phyloP scores from a whole-genome alignment of 257 asterid species.

The Plantago major region DNA sequence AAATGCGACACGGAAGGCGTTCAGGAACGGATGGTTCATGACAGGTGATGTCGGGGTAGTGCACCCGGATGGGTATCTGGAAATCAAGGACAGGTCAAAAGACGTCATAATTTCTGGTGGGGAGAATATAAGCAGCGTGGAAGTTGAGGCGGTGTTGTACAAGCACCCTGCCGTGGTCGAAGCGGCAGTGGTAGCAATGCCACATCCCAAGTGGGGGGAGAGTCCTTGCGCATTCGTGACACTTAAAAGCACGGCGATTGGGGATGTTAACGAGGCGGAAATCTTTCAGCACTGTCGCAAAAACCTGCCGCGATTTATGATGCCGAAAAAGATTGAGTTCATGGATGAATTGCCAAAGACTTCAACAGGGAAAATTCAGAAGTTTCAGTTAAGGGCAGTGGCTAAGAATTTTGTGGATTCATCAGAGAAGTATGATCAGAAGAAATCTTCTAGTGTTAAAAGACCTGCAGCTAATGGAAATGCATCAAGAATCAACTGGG shows the following conservation, averaged over 20 bases:
- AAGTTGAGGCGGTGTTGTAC: constrained; percentile 61
- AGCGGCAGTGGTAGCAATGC: constrained; percentile 95
- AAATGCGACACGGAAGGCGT: constrained; percentile 42
- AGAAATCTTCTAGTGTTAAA: background rate
- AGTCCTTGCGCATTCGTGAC: constrained; percentile 53
- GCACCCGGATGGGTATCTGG: constrained; percentile 79
- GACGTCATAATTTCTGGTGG: constrained; percentile 94
- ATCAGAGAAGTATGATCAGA: constrained; percentile 15
- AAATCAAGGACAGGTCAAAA: constrained; percentile 78
- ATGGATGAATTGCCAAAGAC: constrained; percentile 69
- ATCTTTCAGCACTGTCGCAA: constrained; percentile 51
- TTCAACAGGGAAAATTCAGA: constrained; percentile 66
- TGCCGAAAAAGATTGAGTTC: constrained; percentile 65
- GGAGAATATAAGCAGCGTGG: constrained; percentile 84
- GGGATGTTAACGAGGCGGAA: constrained; percentile 35
- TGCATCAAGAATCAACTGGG: constrained; percentile 25
- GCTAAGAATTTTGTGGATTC: constrained; percentile 37
- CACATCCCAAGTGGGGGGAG: constrained; percentile 82
- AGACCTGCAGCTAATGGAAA: constrained; percentile 8
- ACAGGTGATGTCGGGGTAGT: constrained; percentile 87
- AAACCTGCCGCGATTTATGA: constrained; percentile 65
- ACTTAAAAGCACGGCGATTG: constrained; percentile 10
- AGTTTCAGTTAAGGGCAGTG: constrained; percentile 49
- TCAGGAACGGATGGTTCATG: constrained; percentile 62
- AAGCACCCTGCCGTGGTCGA: constrained; percentile 51